phyloP scores from a whole-genome alignment of 2,329 filamentous ascomycete species.

The Nannizziopsis arthrosporioides region DNA sequence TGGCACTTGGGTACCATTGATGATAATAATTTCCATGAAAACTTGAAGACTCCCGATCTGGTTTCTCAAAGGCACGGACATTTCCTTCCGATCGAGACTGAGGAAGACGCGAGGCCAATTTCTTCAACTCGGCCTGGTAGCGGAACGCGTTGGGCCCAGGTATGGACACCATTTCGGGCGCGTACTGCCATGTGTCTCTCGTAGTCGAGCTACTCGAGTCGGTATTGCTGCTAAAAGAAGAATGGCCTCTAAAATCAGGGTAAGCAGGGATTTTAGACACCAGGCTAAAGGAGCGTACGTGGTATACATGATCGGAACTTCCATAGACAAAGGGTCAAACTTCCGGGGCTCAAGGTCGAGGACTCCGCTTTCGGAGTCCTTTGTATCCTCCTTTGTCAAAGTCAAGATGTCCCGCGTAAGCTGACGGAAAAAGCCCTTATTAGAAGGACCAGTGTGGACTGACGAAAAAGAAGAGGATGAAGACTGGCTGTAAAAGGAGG shows the following conservation, averaged over 20 bases:
- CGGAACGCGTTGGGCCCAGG: constrained; percentile 16
- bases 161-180: constrained; percentile 10
- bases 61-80: constrained; percentile 14
- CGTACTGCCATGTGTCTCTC: constrained; percentile 17
- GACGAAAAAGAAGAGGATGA: constrained; percentile 8
- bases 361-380: constrained; percentile 3
- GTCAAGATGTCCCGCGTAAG: constrained; percentile 17
- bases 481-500: constrained; percentile 4
- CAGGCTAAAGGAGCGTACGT: constrained; percentile 17
- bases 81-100: constrained; percentile 18
- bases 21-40: constrained; percentile 8
- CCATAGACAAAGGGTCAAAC: constrained; percentile 17
- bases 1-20: constrained; percentile 6
- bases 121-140: constrained; percentile 13
- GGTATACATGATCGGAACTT: constrained; percentile 23
- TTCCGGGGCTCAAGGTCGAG: constrained; percentile 14
- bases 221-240: constrained; percentile 20
- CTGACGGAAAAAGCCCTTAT: constrained; percentile 13
- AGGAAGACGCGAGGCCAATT: constrained; percentile 14
- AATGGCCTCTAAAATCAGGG: constrained; percentile 14
- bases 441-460: constrained; percentile 1
- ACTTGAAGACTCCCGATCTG: neutral
- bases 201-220: constrained; percentile 21
- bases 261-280: constrained; percentile 8
- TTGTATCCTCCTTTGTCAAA: constrained; percentile 12